phyloP scores from a whole-genome alignment of 2,329 filamentous ascomycete species.

The Penicillium decumbens region DNA sequence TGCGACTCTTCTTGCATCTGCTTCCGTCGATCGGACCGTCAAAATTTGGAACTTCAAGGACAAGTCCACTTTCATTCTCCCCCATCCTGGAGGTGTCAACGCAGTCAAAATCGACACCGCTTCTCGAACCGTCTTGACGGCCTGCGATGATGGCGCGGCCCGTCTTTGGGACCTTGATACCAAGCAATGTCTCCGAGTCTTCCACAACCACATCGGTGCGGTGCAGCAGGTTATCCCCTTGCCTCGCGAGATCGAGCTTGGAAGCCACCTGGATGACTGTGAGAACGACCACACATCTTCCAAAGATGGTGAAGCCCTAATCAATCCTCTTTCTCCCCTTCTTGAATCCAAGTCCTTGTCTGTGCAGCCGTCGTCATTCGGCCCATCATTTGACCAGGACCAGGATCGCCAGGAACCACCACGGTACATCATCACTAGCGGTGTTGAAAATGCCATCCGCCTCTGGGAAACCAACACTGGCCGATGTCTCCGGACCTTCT shows the following conservation, averaged over 20 bases:
- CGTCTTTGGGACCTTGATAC: constrained; percentile 92
- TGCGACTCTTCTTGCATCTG: constrained; percentile 76
- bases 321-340: constrained; percentile 23
- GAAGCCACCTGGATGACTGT: constrained; percentile 59
- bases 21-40: constrained; percentile 82
- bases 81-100: constrained; percentile 93
- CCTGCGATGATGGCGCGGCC: constrained; percentile 87
- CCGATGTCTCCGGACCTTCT: constrained; percentile 83
- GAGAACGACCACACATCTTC: constrained; percentile 51
- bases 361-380: constrained; percentile 53
- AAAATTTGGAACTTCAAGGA: constrained; percentile 90
- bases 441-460: constrained; percentile 83
- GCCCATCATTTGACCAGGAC: constrained; percentile 57
- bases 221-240: constrained; percentile 87
- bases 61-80: constrained; percentile 71
- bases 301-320: constrained; percentile 26
- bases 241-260: constrained; percentile 82
- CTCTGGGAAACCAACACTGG: constrained; percentile 85
- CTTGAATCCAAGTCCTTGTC: constrained; percentile 22
- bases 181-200: constrained; percentile 68
- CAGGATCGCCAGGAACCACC: constrained; percentile 67
- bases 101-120: constrained; percentile 79
- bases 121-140: constrained; percentile 83
- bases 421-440: constrained; percentile 87
- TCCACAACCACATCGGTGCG: constrained; percentile 87